These are phyloP conservation scores for Cercospora sp. DNA, from an alignment of 2,329 filamentous ascomycete species.

Conservation along the genomic window DNA sequence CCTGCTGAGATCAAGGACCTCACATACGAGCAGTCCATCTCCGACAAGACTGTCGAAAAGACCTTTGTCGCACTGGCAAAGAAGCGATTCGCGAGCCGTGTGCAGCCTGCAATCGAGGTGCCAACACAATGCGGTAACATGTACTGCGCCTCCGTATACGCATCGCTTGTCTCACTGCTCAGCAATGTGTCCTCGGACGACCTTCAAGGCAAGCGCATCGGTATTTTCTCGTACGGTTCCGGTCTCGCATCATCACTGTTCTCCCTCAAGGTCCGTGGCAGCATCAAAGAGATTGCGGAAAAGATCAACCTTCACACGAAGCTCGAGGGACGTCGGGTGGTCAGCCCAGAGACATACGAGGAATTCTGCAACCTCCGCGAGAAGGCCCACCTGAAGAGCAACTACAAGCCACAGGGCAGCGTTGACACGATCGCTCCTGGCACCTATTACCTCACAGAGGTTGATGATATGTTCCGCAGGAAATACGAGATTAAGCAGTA, in stretches of 20 bases:
- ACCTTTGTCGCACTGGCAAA: slow-evolving; percentile 54
- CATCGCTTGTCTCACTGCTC: slow-evolving; percentile 50
- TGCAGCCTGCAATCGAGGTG: slow-evolving; percentile 52
- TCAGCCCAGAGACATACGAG: slow-evolving; percentile 52
- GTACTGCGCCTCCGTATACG: slow-evolving; percentile 56
- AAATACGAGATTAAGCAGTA: slow-evolving; percentile 53
- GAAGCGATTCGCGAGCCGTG: slow-evolving; percentile 53
- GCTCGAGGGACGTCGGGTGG: slow-evolving; percentile 47
- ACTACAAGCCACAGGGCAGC: slow-evolving; percentile 49
- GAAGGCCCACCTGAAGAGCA: slow-evolving; percentile 53
- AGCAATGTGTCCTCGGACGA: slow-evolving; percentile 48
- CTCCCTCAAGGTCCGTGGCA: slow-evolving; percentile 50
- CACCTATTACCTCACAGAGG: slow-evolving; percentile 53
- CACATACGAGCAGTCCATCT: slow-evolving; percentile 49
- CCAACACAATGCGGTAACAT: slow-evolving; percentile 58
- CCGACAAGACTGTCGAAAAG: slow-evolving; percentile 56
- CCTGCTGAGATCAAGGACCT: slow-evolving; percentile 51
- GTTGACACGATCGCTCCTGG: slow-evolving; percentile 48
- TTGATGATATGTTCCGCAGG: slow-evolving; percentile 55
- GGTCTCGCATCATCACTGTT: slow-evolving; percentile 55
- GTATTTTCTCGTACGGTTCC: slow-evolving; percentile 55
- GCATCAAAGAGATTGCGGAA: slow-evolving; percentile 48
- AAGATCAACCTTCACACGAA: slow-evolving; percentile 51
- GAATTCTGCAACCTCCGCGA: slow-evolving; percentile 56
- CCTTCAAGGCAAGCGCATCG: slow-evolving; percentile 53